phyloP scores from a whole-genome alignment of 2,329 filamentous ascomycete species.

The Lecanicillium sp. region DNA sequence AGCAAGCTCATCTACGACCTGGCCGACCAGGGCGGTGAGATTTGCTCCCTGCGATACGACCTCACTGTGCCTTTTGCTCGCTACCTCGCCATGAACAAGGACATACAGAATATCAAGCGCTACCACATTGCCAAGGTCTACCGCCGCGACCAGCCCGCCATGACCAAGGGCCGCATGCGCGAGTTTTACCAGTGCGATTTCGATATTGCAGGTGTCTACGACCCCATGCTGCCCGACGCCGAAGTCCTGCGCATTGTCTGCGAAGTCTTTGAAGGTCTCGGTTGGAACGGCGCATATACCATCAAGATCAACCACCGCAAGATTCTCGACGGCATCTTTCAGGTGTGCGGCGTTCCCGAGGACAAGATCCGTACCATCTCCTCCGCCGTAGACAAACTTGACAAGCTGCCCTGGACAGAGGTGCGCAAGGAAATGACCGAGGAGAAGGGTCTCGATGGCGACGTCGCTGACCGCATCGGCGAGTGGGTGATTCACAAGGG shows the following conservation, averaged over 20 bases:
- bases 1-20: conserved; percentile 87
- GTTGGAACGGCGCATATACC: conserved; percentile 65
- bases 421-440: conserved; percentile 90
- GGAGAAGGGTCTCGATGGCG: conserved; percentile 71
- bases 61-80: conserved; percentile 85
- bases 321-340: conserved; percentile 78
- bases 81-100: conserved; percentile 85
- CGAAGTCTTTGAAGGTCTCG: conserved; percentile 77
- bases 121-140: conserved; percentile 91
- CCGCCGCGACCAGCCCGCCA: conserved; percentile 43
- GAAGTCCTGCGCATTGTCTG: conserved; percentile 78
- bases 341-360: conserved; percentile 73
- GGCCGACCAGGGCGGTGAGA: conserved; percentile 77
- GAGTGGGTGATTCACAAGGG: conserved; percentile 75
- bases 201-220: conserved; percentile 82
- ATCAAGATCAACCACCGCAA: conserved; percentile 77
- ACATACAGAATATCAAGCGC: conserved; percentile 76
- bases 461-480: conserved; percentile 80
- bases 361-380: conserved; percentile 86
- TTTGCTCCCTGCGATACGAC: conserved; percentile 69
- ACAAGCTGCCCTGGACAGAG: conserved; percentile 85
- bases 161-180: conserved; percentile 86
- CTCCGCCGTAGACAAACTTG: conserved; percentile 90
- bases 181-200: conserved; percentile 98
- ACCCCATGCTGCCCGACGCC: conserved; percentile 85